Conservation (phyloP, 1,284 basidiomycete species). For the Fomitopsis schrenkii region DNA sequence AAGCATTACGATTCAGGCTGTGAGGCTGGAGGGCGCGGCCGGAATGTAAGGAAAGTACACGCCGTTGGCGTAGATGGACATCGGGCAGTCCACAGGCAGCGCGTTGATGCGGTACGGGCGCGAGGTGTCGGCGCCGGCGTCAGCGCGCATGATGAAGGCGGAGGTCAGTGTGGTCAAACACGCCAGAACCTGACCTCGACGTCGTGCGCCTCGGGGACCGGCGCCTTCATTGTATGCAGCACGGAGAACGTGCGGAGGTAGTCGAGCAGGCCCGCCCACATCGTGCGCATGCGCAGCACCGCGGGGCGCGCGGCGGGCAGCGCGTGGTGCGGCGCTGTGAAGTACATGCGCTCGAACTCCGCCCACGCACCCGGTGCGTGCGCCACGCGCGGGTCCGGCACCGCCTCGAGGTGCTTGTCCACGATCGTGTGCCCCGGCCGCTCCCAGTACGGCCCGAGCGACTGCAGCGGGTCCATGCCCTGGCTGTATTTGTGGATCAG, state of each 20-base stretch:
- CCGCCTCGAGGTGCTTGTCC: constrained; percentile 64
- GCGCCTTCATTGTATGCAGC: constrained; percentile 66
- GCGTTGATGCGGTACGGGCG: no score
- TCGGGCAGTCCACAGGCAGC: no score
- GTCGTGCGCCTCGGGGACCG: constrained; percentile 63
- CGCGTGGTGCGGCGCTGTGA: constrained; percentile 36
- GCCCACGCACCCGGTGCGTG: constrained; percentile 32
- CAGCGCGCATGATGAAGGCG: no score
- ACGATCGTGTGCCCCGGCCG: constrained; percentile 78
- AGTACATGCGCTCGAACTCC: constrained; percentile 49
- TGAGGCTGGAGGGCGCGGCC: no score
- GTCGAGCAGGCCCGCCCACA: constrained; percentile 58
- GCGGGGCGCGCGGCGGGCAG: constrained; percentile 45
- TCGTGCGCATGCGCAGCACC: constrained; percentile 58
- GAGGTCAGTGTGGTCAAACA: no score
- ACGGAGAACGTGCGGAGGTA: constrained; percentile 77
- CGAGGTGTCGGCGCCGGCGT: no score
- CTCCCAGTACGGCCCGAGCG: constrained; percentile 75
- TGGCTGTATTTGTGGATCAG: constrained; percentile 61
- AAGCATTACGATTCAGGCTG: no score
- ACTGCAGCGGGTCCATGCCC: constrained; percentile 47
- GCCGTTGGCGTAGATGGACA: no score
- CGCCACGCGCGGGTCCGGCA: constrained; percentile 51
- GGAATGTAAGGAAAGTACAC: no score
- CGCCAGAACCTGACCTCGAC: constrained; percentile 63